A percentile compares a stretch with the other conserved stretches of the same genome.
These are phyloP conservation scores for Huntiella decipiens DNA, from an alignment of 2,329 filamentous ascomycete species.

Conservation along the genomic window DNA sequence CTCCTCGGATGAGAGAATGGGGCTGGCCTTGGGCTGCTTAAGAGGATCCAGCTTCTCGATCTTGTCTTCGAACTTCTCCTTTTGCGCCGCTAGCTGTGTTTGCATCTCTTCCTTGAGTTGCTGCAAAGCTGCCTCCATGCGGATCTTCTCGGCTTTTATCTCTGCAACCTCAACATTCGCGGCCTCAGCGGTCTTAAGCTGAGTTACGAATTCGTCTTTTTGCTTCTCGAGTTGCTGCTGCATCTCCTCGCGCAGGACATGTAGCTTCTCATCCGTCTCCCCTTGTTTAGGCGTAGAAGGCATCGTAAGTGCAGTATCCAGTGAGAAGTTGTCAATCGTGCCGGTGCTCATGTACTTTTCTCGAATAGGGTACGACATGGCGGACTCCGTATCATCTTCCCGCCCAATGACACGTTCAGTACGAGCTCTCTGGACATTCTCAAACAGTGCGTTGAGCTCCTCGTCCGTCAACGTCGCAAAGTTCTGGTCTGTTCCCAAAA, in stretches of 20 bases:
- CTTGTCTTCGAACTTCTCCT: slow-evolving; percentile 67
- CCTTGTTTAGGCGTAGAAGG: slow-evolving; percentile 73
- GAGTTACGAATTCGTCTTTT: slow-evolving; percentile 64
- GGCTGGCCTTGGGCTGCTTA: slow-evolving; percentile 39
- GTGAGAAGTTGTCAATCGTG: slow-evolving; percentile 85
- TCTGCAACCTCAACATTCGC: slow-evolving; percentile 66
- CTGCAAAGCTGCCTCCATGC: slow-evolving; percentile 66
- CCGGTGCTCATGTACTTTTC: slow-evolving; percentile 95
- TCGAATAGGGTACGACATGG: slow-evolving; percentile 67
- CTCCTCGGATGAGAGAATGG: slow-evolving; percentile 52
- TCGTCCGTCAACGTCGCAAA: slow-evolving; percentile 82
- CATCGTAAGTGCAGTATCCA: slow-evolving; percentile 87
- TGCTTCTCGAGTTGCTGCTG: slow-evolving; percentile 66
- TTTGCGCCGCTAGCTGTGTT: slow-evolving; percentile 63
- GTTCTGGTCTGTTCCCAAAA: slow-evolving; percentile 79
- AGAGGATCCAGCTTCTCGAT: slow-evolving; percentile 56
- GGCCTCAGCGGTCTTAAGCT: slow-evolving; percentile 55
- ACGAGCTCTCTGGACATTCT: slow-evolving; percentile 77
- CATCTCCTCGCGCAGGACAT: slow-evolving; percentile 62
- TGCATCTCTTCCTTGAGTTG: slow-evolving; percentile 78
- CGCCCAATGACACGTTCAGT: slow-evolving; percentile 54
- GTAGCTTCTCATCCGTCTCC: slow-evolving; percentile 57
- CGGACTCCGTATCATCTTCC: slow-evolving; percentile 79
- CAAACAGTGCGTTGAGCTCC: slow-evolving; percentile 80
- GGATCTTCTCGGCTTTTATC: slow-evolving; percentile 60